Evolutionary conservation across 2,329 filamentous ascomycete species (phyloP).

Genomic region (Orbilia blumenaviensis): DNA sequence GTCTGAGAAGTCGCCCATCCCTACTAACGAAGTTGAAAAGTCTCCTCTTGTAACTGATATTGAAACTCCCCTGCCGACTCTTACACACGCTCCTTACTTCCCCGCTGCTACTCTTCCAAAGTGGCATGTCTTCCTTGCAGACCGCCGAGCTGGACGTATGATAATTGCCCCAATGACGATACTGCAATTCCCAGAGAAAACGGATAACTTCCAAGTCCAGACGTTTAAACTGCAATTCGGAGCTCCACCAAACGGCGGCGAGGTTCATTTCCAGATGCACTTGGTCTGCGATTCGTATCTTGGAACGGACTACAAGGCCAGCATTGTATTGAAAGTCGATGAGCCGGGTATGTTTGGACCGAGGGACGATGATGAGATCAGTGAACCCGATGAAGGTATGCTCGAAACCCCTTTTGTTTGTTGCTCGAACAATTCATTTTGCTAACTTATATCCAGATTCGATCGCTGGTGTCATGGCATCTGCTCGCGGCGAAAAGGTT

Average conservation of each 20-base stretch:
- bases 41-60: conserved; percentile 26
- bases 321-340: conserved; percentile 87
- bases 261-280: conserved; percentile 95
- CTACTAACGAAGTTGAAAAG: conserved; percentile 68
- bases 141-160: conserved; percentile 93
- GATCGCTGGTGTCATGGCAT: conserved; percentile 88
- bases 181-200: conserved; percentile 80
- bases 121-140: conserved; percentile 94
- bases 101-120: conserved; percentile 86
- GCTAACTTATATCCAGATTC: conserved; percentile 71
- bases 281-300: conserved; percentile 94
- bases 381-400: conserved; percentile 96
- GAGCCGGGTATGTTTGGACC: conserved; percentile 81
- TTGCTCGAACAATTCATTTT: conserved; percentile 22
- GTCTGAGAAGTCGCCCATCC: conserved; percentile 68
- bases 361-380: conserved; percentile 90
- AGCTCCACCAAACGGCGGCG: conserved; percentile 87
- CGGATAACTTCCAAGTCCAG: conserved; percentile 92
- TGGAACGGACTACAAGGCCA: conserved; percentile 90
- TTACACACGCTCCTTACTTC: conserved; percentile 91
- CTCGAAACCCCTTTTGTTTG: conserved; percentile 54
- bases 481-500: conserved; percentile 75
- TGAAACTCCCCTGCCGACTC: conserved; percentile 74
- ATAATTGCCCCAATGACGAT: conserved; percentile 98
- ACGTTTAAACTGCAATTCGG: conserved; percentile 98